These are phyloP conservation scores for Heritiera littoralis DNA, from an alignment of 345 rosid genomes.

Conservation along the genomic window DNA sequence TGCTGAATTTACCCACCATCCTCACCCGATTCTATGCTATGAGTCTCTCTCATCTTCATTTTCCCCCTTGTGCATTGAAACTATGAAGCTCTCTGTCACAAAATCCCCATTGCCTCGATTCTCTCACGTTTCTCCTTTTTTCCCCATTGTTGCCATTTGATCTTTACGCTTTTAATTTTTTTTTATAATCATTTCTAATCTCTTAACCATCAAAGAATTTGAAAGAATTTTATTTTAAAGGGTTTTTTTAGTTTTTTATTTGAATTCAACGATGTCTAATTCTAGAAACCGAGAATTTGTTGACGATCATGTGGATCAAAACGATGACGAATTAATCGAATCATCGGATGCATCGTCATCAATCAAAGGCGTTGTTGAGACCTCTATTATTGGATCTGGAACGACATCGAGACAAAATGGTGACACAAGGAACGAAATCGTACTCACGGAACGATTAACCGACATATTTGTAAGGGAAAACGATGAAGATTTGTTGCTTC, in stretches of 20 bases:
- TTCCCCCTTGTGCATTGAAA: too few relatives aligned
- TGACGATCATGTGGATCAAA: slow-evolving; percentile 40
- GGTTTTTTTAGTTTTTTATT: too few relatives aligned
- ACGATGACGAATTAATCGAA: slow-evolving; percentile 41
- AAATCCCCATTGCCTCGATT: neutral
- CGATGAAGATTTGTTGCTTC: slow-evolving; percentile 67
- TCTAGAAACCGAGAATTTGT: slow-evolving; percentile 43
- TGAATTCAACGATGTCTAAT: slow-evolving; percentile 33
- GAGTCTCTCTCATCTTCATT: too few relatives aligned
- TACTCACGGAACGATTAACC: slow-evolving; percentile 48
- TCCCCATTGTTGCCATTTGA: neutral
- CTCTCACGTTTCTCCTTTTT: neutral
- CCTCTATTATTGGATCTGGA: slow-evolving; percentile 44
- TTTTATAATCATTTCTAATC: too few relatives aligned
- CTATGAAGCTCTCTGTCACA: too few relatives aligned
- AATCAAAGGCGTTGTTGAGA: slow-evolving; percentile 27
- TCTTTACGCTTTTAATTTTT: neutral
- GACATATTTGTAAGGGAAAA: slow-evolving; percentile 48
- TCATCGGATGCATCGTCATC: slow-evolving; percentile 30
- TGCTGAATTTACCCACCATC: too few relatives aligned
- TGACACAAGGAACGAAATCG: too few relatives aligned
- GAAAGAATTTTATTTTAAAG: too few relatives aligned
- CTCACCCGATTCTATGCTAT: too few relatives aligned
- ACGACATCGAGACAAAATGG: slow-evolving; percentile 20
- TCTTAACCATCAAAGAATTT: too few relatives aligned